Percentiles rank a stretch among this genome's conserved stretches.
These are phyloP conservation scores for Baorangia bicolor DNA, from an alignment of 768 basidiomycete species.

Conservation along the genomic window DNA sequence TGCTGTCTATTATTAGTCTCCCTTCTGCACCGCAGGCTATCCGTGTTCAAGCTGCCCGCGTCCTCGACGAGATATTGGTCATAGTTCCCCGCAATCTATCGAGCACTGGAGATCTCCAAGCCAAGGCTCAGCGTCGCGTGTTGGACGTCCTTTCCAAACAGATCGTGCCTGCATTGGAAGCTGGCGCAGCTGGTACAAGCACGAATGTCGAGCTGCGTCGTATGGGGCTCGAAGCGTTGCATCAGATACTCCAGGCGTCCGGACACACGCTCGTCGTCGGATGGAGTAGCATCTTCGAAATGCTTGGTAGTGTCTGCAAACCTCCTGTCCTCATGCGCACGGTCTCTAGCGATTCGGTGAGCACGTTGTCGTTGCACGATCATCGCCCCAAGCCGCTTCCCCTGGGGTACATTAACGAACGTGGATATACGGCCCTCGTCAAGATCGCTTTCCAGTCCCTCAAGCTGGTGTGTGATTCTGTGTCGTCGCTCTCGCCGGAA, in stretches of 20 bases:
- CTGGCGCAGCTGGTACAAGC: constrained; percentile 42
- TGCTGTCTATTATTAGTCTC: constrained; percentile 74
- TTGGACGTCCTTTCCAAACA: constrained; percentile 84
- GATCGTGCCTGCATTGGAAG: constrained; percentile 48
- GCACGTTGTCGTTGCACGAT: constrained; percentile 41
- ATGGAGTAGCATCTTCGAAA: constrained; percentile 92
- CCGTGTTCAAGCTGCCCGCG: constrained; percentile 84
- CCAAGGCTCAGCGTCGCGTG: constrained; percentile 74
- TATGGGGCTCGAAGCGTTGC: constrained; percentile 87
- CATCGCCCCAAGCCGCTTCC: constrained; percentile 46
- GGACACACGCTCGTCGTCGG: constrained; percentile 91
- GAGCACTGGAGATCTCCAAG: constrained; percentile 59
- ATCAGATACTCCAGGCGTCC: constrained; percentile 86
- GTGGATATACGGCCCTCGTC: constrained; percentile 70
- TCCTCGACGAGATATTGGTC: constrained; percentile 80
- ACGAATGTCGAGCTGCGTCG: constrained; percentile 74
- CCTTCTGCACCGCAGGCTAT: constrained; percentile 70
- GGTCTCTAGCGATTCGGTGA: constrained; percentile 42
- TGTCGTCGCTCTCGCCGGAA: constrained; percentile 74
- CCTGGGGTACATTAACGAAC: constrained; percentile 60
- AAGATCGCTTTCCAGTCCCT: constrained; percentile 94
- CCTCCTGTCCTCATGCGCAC: constrained; percentile 41
- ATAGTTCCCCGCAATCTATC: constrained; percentile 72
- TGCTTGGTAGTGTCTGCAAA: constrained; percentile 86
- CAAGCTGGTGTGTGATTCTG: constrained; percentile 91